Conservation (phyloP, 148 eudicot species). For the Nyssa sinensis region DNA sequence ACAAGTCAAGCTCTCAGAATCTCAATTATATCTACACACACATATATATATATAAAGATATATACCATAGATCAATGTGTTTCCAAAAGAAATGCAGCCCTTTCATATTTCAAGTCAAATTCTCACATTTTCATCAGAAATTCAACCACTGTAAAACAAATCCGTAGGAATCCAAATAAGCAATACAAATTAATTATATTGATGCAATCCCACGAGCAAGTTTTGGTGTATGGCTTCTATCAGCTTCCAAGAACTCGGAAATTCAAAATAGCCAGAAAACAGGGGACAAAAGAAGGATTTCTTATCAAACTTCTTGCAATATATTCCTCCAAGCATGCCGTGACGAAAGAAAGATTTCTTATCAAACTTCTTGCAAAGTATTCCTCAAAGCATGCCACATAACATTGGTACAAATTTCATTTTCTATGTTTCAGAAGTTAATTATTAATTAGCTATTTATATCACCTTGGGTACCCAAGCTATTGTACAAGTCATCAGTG, state of each 20-base stretch:
- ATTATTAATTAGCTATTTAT: too few species aligned
- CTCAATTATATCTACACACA: not conserved
- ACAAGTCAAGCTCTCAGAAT: too few species aligned
- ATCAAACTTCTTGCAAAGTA: not conserved
- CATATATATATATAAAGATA: not conserved
- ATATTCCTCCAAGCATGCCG: not conserved
- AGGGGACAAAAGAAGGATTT: not conserved
- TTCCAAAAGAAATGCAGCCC: not conserved
- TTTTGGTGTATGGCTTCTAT: not conserved
- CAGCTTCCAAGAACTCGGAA: not conserved
- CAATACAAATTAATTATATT: not conserved
- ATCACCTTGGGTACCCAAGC: too few species aligned
- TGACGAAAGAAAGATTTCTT: not conserved
- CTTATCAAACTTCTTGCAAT: not conserved
- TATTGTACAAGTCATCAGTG: too few species aligned
- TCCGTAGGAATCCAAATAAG: not conserved
- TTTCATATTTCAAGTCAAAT: not conserved
- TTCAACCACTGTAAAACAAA: not conserved
- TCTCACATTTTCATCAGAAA: not conserved
- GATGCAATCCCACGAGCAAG: not conserved
- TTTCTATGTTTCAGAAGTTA: not conserved
- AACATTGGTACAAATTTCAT: not conserved
- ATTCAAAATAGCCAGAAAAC: not conserved
- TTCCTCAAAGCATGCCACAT: not conserved
- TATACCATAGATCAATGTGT: not conserved